phyloP scores from a whole-genome alignment of 139 green algal genomes.

The Ostreobium quekettii region DNA sequence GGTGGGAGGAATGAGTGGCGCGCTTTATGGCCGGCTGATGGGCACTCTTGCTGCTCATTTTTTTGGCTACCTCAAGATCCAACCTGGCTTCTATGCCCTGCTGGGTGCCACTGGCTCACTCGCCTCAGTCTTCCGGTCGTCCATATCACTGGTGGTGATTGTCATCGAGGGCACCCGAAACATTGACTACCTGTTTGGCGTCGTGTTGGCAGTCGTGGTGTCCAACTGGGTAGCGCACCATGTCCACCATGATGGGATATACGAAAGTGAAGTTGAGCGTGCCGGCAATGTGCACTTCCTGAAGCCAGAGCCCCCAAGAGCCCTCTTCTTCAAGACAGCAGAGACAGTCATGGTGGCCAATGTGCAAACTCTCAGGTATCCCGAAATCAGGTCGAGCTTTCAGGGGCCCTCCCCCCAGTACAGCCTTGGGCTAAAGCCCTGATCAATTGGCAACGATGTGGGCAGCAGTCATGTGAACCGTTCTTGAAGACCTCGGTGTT shows the following conservation, averaged over 20 bases:
- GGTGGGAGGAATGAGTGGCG: no score
- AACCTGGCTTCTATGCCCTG: constrained; percentile 51
- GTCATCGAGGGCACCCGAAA: constrained; percentile 81
- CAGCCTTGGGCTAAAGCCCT: no score
- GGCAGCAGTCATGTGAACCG: no score
- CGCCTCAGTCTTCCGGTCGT: constrained; percentile 53
- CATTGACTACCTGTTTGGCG: constrained; percentile 67
- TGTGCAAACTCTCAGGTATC: no score
- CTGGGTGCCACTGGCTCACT: constrained; percentile 57
- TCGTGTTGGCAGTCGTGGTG: constrained; percentile 79
- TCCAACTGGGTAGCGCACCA: constrained; percentile 65
- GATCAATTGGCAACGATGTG: no score
- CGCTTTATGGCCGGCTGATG: constrained; percentile 67
- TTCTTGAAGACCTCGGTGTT: no score
- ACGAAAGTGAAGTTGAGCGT: constrained; percentile 79
- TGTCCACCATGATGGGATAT: no score
- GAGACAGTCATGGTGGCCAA: no score
- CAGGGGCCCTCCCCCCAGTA: no score
- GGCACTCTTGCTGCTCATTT: constrained; percentile 23
- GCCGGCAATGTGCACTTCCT: constrained; percentile 72
- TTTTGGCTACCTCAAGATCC: not conserved
- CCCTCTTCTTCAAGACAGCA: no score
- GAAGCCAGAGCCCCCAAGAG: constrained; percentile 61
- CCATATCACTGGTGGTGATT: constrained; percentile 65
- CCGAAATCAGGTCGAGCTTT: no score